Evolutionary conservation across 2,329 filamentous ascomycete species (phyloP).

Genomic region (Fusarium sp.): DNA sequence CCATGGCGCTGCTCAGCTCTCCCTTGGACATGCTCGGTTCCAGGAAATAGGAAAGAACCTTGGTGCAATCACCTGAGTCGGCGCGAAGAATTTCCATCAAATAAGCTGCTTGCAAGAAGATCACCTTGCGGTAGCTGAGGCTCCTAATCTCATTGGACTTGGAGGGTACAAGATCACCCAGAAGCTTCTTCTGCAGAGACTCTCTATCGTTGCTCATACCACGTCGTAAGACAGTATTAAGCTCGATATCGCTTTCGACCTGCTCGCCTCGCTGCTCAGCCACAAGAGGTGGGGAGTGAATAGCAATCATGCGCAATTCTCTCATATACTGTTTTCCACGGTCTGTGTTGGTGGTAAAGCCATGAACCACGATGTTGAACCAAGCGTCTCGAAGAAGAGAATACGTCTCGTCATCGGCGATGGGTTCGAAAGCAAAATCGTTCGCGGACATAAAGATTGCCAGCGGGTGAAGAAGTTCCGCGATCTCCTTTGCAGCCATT

Average conservation of each 20-base stretch:
- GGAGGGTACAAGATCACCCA: slow-evolving; percentile 77
- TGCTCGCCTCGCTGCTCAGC: slow-evolving; percentile 89
- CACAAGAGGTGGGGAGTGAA: slow-evolving; percentile 87
- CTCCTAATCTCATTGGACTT: slow-evolving; percentile 81
- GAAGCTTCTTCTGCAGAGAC: slow-evolving; percentile 79
- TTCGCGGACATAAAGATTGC: slow-evolving; percentile 80
- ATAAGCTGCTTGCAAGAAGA: slow-evolving; percentile 91
- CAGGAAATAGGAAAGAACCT: slow-evolving; percentile 90
- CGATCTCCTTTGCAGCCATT: slow-evolving; percentile 85
- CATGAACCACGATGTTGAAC: slow-evolving; percentile 98
- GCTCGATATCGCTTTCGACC: slow-evolving; percentile 93
- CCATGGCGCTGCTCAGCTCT: slow-evolving; percentile 72
- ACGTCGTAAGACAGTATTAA: slow-evolving; percentile 91
- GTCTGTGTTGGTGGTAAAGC: slow-evolving; percentile 79
- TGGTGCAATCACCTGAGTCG: slow-evolving; percentile 87
- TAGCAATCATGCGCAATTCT: slow-evolving; percentile 84
- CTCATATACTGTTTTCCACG: slow-evolving; percentile 76
- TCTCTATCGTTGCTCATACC: slow-evolving; percentile 84
- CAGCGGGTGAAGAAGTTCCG: slow-evolving; percentile 86
- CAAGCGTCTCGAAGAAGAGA: slow-evolving; percentile 87
- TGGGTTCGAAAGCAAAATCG: slow-evolving; percentile 60
- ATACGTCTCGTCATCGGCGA: slow-evolving; percentile 73
- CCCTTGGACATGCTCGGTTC: slow-evolving; percentile 81
- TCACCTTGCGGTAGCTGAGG: slow-evolving; percentile 87
- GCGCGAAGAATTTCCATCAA: slow-evolving; percentile 90